Evolutionary conservation across 805 yeast genomes (phyloP).

Genomic region (Ogataea methylovora): DNA sequence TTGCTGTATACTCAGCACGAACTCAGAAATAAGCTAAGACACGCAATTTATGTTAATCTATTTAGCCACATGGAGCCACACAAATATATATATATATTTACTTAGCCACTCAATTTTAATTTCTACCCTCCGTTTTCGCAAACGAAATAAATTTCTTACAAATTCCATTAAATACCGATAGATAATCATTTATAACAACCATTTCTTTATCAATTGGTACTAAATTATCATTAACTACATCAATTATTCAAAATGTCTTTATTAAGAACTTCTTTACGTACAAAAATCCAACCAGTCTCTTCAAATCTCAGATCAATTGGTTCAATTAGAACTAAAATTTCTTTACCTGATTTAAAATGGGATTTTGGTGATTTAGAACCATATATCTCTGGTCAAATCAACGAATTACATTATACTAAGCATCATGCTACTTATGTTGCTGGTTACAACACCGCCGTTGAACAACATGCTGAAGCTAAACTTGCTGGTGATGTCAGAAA

Average conservation of each 20-base stretch:
- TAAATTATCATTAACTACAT: too few relatives aligned
- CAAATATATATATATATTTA: too few relatives aligned
- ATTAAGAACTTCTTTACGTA: slow-evolving; percentile 20
- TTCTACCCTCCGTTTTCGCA: too few relatives aligned
- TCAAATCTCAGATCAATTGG: slow-evolving; percentile 7
- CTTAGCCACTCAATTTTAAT: too few relatives aligned
- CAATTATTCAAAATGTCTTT: slow-evolving; percentile 15
- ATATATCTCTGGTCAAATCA: slow-evolving; percentile 76
- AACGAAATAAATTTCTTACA: too few relatives aligned
- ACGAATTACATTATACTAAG: slow-evolving; percentile 80
- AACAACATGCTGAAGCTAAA: slow-evolving; percentile 62
- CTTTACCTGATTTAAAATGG: slow-evolving; percentile 76
- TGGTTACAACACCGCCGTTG: slow-evolving; percentile 73
- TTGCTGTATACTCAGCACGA: too few relatives aligned
- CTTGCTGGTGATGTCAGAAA: slow-evolving; percentile 49
- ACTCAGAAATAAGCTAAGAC: too few relatives aligned
- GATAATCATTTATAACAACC: too few relatives aligned
- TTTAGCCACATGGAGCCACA: too few relatives aligned
- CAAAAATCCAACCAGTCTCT: slow-evolving; percentile 6
- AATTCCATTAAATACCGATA: too few relatives aligned
- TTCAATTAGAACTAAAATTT: slow-evolving; percentile 51
- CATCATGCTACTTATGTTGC: slow-evolving; percentile 90
- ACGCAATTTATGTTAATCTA: too few relatives aligned
- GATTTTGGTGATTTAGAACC: slow-evolving; percentile 87
- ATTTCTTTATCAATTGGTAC: too few relatives aligned